A percentile compares a stretch with the other conserved stretches of the same genome.
phyloP scores from a whole-genome alignment of 2,329 filamentous ascomycete species.

The Colletotrichum truncatum region DNA sequence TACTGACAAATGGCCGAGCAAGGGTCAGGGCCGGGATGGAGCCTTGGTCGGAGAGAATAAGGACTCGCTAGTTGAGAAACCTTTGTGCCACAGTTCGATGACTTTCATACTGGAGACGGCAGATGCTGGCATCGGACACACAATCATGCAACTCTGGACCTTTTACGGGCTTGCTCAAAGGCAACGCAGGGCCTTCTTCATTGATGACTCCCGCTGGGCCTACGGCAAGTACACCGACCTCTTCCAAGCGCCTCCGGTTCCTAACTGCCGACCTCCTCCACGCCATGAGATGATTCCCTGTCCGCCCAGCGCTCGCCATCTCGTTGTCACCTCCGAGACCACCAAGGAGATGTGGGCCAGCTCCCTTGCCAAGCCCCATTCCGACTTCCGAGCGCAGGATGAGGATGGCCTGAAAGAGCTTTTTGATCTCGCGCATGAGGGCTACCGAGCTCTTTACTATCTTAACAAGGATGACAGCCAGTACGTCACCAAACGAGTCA shows the following conservation, averaged over 20 bases:
- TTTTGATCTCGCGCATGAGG: conserved; percentile 73
- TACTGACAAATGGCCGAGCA: conserved; percentile 35
- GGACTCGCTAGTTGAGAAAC: conserved; percentile 53
- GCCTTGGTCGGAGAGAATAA: conserved; percentile 58
- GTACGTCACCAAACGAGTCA: conserved; percentile 70
- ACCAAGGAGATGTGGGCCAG: conserved; percentile 71
- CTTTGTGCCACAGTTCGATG: conserved; percentile 75
- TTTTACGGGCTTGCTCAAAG: conserved; percentile 82
- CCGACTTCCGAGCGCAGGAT: conserved; percentile 53
- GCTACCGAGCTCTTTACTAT: conserved; percentile 80
- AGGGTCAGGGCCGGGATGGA: conserved; percentile 34
- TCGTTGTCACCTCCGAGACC: conserved; percentile 78
- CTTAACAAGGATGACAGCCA: conserved; percentile 71
- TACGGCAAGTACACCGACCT: conserved; percentile 80
- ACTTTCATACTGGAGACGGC: conserved; percentile 79
- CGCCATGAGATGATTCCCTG: conserved; percentile 81
- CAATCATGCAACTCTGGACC: conserved; percentile 83
- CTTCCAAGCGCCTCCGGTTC: conserved; percentile 73
- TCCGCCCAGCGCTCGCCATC: conserved; percentile 77
- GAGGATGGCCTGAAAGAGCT: conserved; percentile 61
- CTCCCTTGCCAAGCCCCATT: conserved; percentile 61
- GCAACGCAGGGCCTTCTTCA: conserved; percentile 81
- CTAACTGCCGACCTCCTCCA: conserved; percentile 76
- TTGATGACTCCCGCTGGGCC: conserved; percentile 85
- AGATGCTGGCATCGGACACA: conserved; percentile 80